A percentile compares a stretch with the other conserved stretches of the same genome.
phyloP scores from a whole-genome alignment of 2,329 filamentous ascomycete genomes.

The Cadophora gregata region DNA sequence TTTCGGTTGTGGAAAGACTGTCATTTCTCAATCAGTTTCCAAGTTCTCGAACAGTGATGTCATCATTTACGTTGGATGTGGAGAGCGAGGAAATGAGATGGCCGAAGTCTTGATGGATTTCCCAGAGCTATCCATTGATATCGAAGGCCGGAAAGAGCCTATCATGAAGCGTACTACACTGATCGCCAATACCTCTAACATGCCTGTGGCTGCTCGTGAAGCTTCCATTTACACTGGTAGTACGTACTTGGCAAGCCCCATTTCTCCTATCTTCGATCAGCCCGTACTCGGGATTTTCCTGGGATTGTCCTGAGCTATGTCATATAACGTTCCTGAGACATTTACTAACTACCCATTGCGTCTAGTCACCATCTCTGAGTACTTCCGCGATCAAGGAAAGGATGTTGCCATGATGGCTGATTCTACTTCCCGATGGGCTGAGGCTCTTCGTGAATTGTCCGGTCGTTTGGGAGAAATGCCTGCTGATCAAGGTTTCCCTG shows the following conservation, averaged over 20 bases:
- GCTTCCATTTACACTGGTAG: constrained; percentile 98
- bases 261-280: not conserved
- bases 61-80: constrained; percentile 92
- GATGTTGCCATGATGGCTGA: constrained; percentile 99
- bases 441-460: constrained; percentile 97
- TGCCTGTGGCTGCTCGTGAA: constrained; percentile 98
- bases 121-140: constrained; percentile 93
- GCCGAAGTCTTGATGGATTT: constrained; percentile 99
- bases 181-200: constrained; percentile 99
- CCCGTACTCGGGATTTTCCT: not conserved
- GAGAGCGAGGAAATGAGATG: constrained; percentile 99
- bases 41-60: constrained; percentile 99
- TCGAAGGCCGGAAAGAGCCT: constrained; percentile 92
- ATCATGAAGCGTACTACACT: constrained; percentile 99
- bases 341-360: not conserved
- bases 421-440: constrained; percentile 96
- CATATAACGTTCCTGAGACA: not conserved
- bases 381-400: constrained; percentile 96
- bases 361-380: constrained; percentile 63
- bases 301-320: not conserved
- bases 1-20: constrained; percentile 98
- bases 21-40: constrained; percentile 97
- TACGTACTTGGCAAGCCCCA: constrained; percentile 8
- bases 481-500: constrained; percentile 98
- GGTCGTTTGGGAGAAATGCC: constrained; percentile 99